phyloP scores from a whole-genome alignment of 2,329 filamentous ascomycete species.

The Corynespora cassiicola region DNA sequence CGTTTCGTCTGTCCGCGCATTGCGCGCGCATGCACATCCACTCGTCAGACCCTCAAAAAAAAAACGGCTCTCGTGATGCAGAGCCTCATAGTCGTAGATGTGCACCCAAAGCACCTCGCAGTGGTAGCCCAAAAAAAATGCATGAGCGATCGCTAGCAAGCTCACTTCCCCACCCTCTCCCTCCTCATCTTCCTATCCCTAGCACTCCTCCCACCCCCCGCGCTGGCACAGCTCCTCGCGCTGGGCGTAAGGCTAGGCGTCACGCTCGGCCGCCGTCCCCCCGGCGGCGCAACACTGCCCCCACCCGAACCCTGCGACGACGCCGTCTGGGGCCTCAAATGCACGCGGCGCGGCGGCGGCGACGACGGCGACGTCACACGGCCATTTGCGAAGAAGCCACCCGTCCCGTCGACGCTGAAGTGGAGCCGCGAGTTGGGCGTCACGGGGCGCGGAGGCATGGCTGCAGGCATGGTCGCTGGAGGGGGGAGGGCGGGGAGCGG shows the following conservation, averaged over 20 bases:
- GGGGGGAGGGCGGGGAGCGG: slow-evolving; percentile 6
- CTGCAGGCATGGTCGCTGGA: slow-evolving; percentile 5
- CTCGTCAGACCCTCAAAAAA: too few relatives aligned
- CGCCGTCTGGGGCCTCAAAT: slow-evolving; percentile 7
- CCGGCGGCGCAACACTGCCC: slow-evolving; percentile 5
- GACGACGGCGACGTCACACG: slow-evolving; percentile 10
- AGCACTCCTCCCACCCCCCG: slow-evolving; percentile 32
- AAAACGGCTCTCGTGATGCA: too few relatives aligned
- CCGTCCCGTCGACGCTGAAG: slow-evolving; percentile 19
- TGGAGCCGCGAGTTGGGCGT: neutral
- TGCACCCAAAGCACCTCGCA: too few relatives aligned
- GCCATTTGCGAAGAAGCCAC: slow-evolving; percentile 21
- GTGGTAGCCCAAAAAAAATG: too few relatives aligned
- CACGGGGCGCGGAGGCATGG: neutral
- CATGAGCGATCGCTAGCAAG: too few relatives aligned
- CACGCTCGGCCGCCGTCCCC: slow-evolving; percentile 1
- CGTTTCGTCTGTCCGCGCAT: too few relatives aligned
- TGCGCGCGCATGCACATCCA: too few relatives aligned
- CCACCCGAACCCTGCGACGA: slow-evolving; percentile 3
- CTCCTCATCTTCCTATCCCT: slow-evolving; percentile 27
- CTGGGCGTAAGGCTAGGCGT: too few relatives aligned
- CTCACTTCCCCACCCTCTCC: slow-evolving; percentile 10
- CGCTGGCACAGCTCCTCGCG: slow-evolving; percentile 1
- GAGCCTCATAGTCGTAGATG: too few relatives aligned
- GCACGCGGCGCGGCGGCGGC: slow-evolving; percentile 16